phyloP scores from a whole-genome alignment of 1,284 basidiomycete species.

The Apiotrichum porosum region DNA sequence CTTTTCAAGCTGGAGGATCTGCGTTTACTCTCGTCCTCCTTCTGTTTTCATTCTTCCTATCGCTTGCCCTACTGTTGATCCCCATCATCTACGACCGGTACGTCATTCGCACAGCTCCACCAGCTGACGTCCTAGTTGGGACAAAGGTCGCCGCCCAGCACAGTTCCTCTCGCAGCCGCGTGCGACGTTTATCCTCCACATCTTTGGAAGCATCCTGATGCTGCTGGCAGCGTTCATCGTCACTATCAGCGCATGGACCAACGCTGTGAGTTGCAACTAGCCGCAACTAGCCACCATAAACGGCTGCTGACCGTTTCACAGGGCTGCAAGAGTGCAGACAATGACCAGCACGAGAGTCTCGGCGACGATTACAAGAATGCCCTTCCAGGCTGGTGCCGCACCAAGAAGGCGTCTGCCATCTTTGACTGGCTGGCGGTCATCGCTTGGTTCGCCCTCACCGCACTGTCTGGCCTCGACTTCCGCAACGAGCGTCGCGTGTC shows the following conservation, averaged over 20 bases:
- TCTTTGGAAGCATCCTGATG: constrained; percentile 59
- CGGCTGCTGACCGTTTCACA: constrained; percentile 8
- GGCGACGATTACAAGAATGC: constrained; percentile 65
- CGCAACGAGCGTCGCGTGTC: constrained; percentile 26
- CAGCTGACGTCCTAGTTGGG: constrained; percentile 48
- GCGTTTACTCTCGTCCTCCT: constrained; percentile 83
- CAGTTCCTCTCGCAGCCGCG: constrained; percentile 73
- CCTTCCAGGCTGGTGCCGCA: constrained; percentile 73
- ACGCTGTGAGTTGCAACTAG: too few species aligned
- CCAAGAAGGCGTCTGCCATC: constrained; percentile 77
- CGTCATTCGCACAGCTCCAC: constrained; percentile 6
- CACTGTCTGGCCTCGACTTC: constrained; percentile 32
- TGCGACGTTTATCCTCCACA: constrained; percentile 71
- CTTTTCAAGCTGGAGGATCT: constrained; percentile 66
- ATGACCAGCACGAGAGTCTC: constrained; percentile 56
- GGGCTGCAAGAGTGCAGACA: constrained; percentile 73
- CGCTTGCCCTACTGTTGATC: constrained; percentile 64
- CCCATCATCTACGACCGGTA: constrained; percentile 79
- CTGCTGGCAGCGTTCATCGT: constrained; percentile 64
- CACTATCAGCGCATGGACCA: constrained; percentile 28
- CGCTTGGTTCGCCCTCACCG: constrained; percentile 32
- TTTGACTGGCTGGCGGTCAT: constrained; percentile 64
- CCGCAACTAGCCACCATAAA: too few species aligned
- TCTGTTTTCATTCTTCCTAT: constrained; percentile 63
- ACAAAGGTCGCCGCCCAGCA: constrained; percentile 67